phyloP scores from a whole-genome alignment of 305 asterid genomes.

The Fraxinus floribunda region DNA sequence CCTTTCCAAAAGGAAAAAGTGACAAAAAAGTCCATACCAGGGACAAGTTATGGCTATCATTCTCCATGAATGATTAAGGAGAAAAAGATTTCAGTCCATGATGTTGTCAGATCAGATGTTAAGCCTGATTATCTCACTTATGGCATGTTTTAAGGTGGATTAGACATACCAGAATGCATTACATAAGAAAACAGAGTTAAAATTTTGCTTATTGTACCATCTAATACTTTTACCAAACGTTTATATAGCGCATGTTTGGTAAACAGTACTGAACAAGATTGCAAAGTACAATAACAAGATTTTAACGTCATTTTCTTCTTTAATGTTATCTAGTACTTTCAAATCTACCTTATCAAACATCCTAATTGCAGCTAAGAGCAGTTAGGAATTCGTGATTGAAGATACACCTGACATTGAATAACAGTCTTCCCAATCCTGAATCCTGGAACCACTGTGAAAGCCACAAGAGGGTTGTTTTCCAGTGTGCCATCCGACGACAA shows the following conservation, averaged over 20 bases:
- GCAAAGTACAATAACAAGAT: not conserved
- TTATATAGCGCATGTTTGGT: not conserved
- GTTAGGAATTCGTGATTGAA: constrained; percentile 19
- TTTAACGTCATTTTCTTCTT: not conserved
- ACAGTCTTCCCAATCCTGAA: constrained; percentile 55
- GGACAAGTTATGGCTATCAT: constrained; percentile 25
- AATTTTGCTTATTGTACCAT: not conserved
- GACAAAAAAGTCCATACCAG: constrained; percentile 12
- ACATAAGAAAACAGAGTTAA: not conserved
- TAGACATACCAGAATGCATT: not conserved
- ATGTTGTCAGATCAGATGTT: constrained; percentile 7
- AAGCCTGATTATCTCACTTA: not conserved
- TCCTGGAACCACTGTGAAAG: constrained; percentile 68
- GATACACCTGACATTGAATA: constrained; percentile 66
- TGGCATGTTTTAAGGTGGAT: not conserved
- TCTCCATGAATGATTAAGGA: constrained; percentile 21
- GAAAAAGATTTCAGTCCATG: constrained; percentile 3
- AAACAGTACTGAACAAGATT: not conserved
- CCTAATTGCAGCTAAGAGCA: not conserved
- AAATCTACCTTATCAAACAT: not conserved
- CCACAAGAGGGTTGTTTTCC: constrained; percentile 53
- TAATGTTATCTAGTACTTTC: not conserved
- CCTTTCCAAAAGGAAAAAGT: constrained; percentile 16
- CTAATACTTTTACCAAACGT: not conserved
- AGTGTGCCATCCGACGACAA: constrained; percentile 22